phyloP scores from a whole-genome alignment of 2,329 filamentous ascomycete genomes.

The Septoria petroselini region DNA sequence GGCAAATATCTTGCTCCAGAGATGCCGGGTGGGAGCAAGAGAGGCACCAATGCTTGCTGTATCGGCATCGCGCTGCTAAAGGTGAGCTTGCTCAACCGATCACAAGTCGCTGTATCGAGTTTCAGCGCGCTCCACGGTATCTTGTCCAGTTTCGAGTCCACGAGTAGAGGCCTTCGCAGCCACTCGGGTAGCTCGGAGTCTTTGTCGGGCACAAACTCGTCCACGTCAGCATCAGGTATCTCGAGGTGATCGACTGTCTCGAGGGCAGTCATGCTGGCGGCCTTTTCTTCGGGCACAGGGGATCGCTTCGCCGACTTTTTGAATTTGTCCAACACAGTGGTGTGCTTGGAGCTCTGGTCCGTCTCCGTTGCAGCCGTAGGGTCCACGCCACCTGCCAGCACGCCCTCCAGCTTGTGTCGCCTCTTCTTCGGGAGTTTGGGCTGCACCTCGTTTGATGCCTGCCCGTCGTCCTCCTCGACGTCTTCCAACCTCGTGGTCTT shows the following conservation, averaged over 20 bases:
- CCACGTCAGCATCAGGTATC: slow-evolving; percentile 38
- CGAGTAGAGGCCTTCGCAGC: slow-evolving; percentile 64
- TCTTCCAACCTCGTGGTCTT: neutral
- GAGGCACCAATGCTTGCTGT: slow-evolving; percentile 74
- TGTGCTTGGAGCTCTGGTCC: slow-evolving; percentile 37
- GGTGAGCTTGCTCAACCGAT: slow-evolving; percentile 63
- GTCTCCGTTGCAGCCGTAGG: slow-evolving; percentile 38
- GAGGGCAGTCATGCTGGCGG: slow-evolving; percentile 26
- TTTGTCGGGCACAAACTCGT: slow-evolving; percentile 55
- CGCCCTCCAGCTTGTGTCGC: slow-evolving; percentile 43
- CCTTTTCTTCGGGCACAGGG: slow-evolving; percentile 20
- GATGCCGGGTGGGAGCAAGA: slow-evolving; percentile 63
- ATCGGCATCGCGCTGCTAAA: slow-evolving; percentile 73
- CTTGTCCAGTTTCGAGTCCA: slow-evolving; percentile 2
- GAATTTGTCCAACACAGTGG: slow-evolving; percentile 45
- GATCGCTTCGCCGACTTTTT: slow-evolving; percentile 37
- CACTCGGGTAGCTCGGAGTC: slow-evolving; percentile 78
- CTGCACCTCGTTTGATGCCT: neutral
- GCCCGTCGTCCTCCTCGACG: too few relatives aligned
- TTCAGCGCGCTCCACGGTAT: slow-evolving; percentile 9
- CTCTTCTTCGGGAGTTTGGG: slow-evolving; percentile 46
- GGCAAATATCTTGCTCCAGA: slow-evolving; percentile 28
- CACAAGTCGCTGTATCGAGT: slow-evolving; percentile 23
- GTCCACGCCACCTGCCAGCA: slow-evolving; percentile 30
- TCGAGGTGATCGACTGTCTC: slow-evolving; percentile 57